Evolutionary conservation across 768 basidiomycete genomes (phyloP), one percentile per base, ranked within the genome.

Genomic region (Gymnopilus dilepis): DNA sequence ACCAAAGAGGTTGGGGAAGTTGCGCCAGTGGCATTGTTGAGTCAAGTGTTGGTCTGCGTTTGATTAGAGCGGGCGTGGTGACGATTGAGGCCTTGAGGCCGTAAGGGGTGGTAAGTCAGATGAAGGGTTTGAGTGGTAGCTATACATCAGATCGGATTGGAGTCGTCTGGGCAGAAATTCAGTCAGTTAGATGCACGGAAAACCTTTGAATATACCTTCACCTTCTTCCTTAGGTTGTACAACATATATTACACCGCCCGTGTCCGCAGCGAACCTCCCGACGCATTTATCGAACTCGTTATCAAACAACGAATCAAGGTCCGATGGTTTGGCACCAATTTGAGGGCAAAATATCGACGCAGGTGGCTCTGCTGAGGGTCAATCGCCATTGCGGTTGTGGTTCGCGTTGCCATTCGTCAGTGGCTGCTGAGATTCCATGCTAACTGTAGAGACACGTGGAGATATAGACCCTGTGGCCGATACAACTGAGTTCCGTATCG

Each of bases 1-100:
- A 22, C 90, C 92, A 67, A 93, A 98, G 15, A 99, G 83, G 69
- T 96, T 98, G 47, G 98, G 80, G 59, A 99, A 89, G 66, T 97
- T 84, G 78, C 2, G 94, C 87, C 4, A 99, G 84, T 1, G 96
- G 90, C 6, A 82, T 78, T n/a, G 86, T 72, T 4, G 92, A 83
- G 76, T 97, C 95, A 42, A 99, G 83, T 3, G 86, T 87, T 1
- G 90, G 86, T 19, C 87, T 85, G 56, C 95, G 92, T 76, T 99
- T 99, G 80, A 99, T 98, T 73, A 99, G 83, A 24, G 96, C 95
- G 48, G 99, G 85, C 0, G 95, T 96, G 19, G 90, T 92, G 56
- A 88, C 80, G 76, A 92, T 87, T 41, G 88, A n/a, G n/a, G n/a
- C n/a, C n/a, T n/a, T n/a, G n/a, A n/a, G n/a, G n/a, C n/a, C n/a